phyloP scores from a whole-genome alignment of 495 filamentous ascomycete genomes.

The Niebla homalea region DNA sequence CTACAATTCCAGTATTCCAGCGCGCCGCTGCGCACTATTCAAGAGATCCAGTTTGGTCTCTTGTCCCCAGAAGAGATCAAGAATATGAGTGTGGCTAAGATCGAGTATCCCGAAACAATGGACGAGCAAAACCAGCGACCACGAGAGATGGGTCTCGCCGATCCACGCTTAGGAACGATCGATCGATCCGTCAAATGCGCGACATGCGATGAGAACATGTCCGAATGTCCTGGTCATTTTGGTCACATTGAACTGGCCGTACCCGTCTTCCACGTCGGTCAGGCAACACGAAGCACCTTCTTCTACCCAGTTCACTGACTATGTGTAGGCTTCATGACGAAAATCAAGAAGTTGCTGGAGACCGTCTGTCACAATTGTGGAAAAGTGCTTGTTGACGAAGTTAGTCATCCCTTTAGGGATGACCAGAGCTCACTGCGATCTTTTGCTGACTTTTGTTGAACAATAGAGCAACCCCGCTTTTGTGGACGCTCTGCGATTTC shows the following conservation, averaged over 20 bases:
- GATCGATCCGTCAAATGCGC: conserved; percentile 87
- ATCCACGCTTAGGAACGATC: conserved; percentile 86
- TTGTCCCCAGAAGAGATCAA: conserved; percentile 96
- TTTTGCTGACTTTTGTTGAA: conserved; percentile 48
- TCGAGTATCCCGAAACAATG: conserved; percentile 96
- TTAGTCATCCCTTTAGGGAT: conserved; percentile 58
- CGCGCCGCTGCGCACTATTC: conserved; percentile 86
- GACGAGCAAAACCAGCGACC: conserved; percentile 82
- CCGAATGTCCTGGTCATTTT: conserved; percentile 93
- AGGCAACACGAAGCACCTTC: conserved; percentile 8
- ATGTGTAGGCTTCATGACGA: conserved; percentile 69
- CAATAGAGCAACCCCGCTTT: conserved; percentile 71
- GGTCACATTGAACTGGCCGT: conserved; percentile 93
- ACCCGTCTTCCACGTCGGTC: conserved; percentile 83
- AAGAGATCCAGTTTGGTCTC: conserved; percentile 98
- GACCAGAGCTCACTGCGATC: conserved; percentile 34
- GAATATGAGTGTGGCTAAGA: conserved; percentile 84
- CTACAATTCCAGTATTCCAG: conserved; percentile 83
- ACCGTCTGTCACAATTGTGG: conserved; percentile 97
- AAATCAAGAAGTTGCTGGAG: conserved; percentile 96
- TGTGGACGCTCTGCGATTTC: conserved; percentile 59
- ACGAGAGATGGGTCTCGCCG: conserved; percentile 79
- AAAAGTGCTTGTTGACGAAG: conserved; percentile 85
- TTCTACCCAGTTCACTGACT: conserved; percentile 21
- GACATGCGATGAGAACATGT: conserved; percentile 87